Percentiles rank a stretch among this genome's conserved stretches.
These are phyloP conservation scores for Boletus reticuloceps DNA, from an alignment of 768 basidiomycete genomes.

Conservation along the genomic window DNA sequence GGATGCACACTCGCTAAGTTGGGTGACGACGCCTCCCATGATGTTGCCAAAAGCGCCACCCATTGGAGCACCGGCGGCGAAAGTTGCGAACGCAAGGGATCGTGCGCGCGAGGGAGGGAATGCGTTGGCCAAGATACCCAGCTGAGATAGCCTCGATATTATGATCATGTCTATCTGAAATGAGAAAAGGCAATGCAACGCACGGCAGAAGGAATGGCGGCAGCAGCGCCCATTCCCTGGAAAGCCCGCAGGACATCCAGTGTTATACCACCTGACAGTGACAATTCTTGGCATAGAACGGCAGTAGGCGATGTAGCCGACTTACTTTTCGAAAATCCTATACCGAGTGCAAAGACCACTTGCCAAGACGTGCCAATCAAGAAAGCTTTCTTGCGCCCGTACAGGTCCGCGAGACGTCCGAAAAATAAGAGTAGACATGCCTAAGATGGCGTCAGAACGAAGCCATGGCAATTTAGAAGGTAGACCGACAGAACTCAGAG, in stretches of 20 bases:
- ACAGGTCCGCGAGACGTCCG: constrained; percentile 78
- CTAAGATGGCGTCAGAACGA: constrained; percentile 35
- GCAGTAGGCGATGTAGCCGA: not conserved
- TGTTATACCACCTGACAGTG: constrained; percentile 49
- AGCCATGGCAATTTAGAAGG: not conserved
- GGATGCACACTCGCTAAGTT: constrained; percentile 40
- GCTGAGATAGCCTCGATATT: constrained; percentile 32
- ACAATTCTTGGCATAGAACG: not conserved
- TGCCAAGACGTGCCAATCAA: constrained; percentile 55
- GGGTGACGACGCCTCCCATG: constrained; percentile 70
- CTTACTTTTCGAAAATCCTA: constrained; percentile 60
- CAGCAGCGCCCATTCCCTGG: constrained; percentile 80
- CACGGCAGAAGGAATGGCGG: constrained; percentile 71
- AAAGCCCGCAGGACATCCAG: constrained; percentile 73
- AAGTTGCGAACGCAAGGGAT: constrained; percentile 77
- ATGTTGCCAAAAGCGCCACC: constrained; percentile 71
- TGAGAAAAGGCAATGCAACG: constrained; percentile 15
- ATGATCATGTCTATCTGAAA: not conserved
- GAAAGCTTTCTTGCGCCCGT: constrained; percentile 72
- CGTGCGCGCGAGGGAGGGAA: constrained; percentile 71
- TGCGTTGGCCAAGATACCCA: constrained; percentile 79
- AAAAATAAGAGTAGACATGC: constrained; percentile 76
- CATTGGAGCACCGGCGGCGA: constrained; percentile 81
- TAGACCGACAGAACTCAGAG: constrained; percentile 60
- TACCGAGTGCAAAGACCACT: constrained; percentile 56